Evolutionary conservation across 2,329 filamentous ascomycete species (phyloP).

Genomic region (Xenoacremonium recifei): DNA sequence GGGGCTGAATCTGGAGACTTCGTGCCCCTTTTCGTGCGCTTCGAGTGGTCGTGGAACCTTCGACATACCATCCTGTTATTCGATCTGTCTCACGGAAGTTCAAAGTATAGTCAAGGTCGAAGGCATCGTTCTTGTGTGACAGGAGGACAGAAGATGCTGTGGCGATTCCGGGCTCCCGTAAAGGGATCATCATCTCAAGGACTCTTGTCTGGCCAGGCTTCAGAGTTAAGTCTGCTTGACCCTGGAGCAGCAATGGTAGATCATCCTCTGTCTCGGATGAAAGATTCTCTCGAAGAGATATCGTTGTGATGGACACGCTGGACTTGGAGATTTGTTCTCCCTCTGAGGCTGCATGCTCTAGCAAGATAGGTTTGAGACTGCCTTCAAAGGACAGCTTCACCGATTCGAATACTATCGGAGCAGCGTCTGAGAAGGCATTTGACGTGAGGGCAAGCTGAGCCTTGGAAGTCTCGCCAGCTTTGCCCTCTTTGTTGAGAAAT

Average conservation of each 20-base stretch:
- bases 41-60: conserved; percentile 41
- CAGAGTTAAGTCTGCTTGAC: conserved; percentile 63
- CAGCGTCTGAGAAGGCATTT: conserved; percentile 50
- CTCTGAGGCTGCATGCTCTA: conserved; percentile 41
- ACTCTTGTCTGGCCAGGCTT: conserved; percentile 65
- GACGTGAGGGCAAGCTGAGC: conserved; percentile 60
- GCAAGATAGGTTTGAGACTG: conserved; percentile 52
- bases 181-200: conserved; percentile 67
- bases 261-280: conserved; percentile 25
- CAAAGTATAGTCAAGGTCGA: conserved; percentile 66
- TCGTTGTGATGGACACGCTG: conserved; percentile 19
- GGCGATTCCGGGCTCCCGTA: conserved; percentile 80
- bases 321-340: conserved; percentile 2
- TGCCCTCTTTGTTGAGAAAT: conserved; percentile 57
- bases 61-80: conserved; percentile 50
- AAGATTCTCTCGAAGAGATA: conserved; percentile 33
- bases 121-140: conserved; percentile 61
- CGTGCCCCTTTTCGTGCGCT: conserved; percentile 50
- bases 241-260: conserved; percentile 43
- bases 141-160: conserved; percentile 64
- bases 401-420: conserved; percentile 50
- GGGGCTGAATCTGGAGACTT: conserved; percentile 72
- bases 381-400: conserved; percentile 57
- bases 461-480: conserved; percentile 57
- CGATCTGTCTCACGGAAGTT: conserved; percentile 44